A percentile compares a stretch with the other conserved stretches of the same genome.
Conservation (phyloP, 345 rosid genomes). For the Eucalyptus regnans region DNA sequence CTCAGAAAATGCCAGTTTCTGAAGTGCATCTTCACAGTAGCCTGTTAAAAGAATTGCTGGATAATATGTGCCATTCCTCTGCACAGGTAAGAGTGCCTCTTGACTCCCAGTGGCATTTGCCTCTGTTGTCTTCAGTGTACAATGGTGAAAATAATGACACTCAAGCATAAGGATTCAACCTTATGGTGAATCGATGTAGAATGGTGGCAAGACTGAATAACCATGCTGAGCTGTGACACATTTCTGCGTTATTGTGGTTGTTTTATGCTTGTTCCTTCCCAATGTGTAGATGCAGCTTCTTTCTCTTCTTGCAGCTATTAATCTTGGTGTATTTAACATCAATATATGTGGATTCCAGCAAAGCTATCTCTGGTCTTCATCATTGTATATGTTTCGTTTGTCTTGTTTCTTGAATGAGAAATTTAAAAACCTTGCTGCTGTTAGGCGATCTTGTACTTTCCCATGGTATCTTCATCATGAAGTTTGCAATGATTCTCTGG, state of each 20-base stretch:
- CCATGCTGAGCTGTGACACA: background rate
- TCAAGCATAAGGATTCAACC: background rate
- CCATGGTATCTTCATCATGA: background rate
- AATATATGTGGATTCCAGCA: background rate
- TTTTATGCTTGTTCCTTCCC: background rate
- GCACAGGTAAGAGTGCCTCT: constrained; percentile 64
- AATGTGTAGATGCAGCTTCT: background rate
- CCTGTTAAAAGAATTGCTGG: constrained; percentile 72
- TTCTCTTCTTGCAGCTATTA: background rate
- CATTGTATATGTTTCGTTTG: background rate
- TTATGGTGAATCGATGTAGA: background rate
- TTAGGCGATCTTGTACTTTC: background rate
- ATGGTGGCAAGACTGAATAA: background rate
- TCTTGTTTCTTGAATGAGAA: background rate
- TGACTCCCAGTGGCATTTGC: background rate
- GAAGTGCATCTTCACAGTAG: constrained; percentile 61
- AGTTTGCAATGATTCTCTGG: background rate
- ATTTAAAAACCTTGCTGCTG: background rate
- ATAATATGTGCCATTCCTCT: constrained; percentile 89
- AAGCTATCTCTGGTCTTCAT: background rate
- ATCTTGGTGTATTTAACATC: background rate
- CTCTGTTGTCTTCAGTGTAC: background rate
- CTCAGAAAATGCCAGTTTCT: constrained; percentile 68
- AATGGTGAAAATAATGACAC: background rate
- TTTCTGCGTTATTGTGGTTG: background rate